Conservation (phyloP, 768 basidiomycete species). For the Psilocybe subaeruginosa region DNA sequence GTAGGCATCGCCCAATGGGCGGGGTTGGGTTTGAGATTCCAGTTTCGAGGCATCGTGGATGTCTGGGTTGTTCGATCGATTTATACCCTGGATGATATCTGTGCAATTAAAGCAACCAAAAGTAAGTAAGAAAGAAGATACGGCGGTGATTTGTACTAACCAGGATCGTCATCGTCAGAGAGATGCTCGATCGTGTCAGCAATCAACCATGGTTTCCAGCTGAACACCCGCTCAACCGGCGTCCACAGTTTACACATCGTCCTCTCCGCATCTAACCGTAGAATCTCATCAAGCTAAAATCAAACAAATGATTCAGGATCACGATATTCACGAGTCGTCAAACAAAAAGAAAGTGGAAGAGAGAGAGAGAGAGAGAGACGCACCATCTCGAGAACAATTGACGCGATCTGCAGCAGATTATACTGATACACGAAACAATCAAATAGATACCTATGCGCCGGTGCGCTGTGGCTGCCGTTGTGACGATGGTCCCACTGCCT, state of each 20-base stretch:
- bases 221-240: constrained; percentile 45
- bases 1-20: not conserved
- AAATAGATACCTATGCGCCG: constrained; percentile 66
- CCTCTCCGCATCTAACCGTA: constrained; percentile 54
- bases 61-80: not conserved
- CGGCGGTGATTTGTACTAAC: constrained; percentile 27
- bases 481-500: not conserved
- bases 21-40: not conserved
- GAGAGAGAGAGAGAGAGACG: constrained; percentile 6
- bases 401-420: constrained; percentile 44
- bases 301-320: not conserved
- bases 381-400: constrained; percentile 45
- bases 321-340: too few species aligned
- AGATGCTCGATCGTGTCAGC: constrained; percentile 44
- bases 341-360: not conserved
- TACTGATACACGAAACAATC: constrained; percentile 77
- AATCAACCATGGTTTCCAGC: constrained; percentile 48
- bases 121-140: too few species aligned
- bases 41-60: not conserved
- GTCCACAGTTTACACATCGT: constrained; percentile 55
- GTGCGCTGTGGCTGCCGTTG: constrained; percentile 35
- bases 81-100: constrained; percentile 59
- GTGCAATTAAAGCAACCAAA: not conserved
- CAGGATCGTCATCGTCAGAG: constrained; percentile 73
- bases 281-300: constrained; percentile 57